These are phyloP conservation scores for Penicillium thymicola DNA, from an alignment of 2,329 filamentous ascomycete genomes.

Conservation along the genomic window DNA sequence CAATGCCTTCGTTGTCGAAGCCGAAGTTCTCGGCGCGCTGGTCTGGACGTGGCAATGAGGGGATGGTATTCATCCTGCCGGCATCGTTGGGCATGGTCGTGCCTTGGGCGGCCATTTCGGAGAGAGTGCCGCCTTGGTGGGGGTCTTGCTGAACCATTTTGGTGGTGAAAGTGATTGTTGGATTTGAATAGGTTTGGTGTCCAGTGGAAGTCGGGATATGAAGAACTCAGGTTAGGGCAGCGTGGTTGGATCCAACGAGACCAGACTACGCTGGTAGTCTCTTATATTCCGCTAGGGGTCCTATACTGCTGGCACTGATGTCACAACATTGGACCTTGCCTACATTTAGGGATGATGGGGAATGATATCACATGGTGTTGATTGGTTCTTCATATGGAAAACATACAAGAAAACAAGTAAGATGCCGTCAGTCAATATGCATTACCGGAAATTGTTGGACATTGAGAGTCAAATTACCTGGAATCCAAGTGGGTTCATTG, in stretches of 20 bases:
- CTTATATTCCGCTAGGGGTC: neutral
- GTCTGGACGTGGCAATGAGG: constrained; percentile 49
- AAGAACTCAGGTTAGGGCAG: neutral
- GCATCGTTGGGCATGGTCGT: constrained; percentile 48
- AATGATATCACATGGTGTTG: constrained; percentile 20
- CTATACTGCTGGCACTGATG: constrained; percentile 11
- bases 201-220: neutral
- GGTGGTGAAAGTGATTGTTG: neutral
- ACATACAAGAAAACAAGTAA: neutral
- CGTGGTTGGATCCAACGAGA: neutral
- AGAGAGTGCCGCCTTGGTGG: constrained; percentile 38
- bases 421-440: neutral
- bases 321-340: constrained; percentile 5
- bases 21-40: constrained; percentile 36
- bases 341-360: constrained; percentile 13
- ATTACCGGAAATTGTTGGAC: neutral
- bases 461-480: neutral
- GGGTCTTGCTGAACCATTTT: constrained; percentile 24
- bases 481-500: neutral
- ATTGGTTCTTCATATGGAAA: neutral
- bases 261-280: neutral
- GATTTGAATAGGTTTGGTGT: neutral
- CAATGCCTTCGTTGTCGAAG: constrained; percentile 37
- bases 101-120: constrained; percentile 39
- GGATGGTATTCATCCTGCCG: constrained; percentile 44